phyloP scores from a whole-genome alignment of 352 stramenopile genomes.

The Pythium grandisporangium region DNA sequence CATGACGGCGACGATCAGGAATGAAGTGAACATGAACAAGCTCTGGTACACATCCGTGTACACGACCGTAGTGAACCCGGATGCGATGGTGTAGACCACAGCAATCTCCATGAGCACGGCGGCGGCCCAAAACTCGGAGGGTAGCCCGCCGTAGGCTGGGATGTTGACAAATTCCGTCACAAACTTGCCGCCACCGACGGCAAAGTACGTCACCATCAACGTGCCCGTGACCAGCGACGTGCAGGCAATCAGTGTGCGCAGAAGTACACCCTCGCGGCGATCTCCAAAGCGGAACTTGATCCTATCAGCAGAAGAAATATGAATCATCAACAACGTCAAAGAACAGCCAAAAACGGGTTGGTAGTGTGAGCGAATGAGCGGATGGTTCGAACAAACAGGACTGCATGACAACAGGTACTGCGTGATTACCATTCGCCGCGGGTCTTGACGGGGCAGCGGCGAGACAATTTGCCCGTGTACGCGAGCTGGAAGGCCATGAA shows the following conservation, averaged over 20 bases:
- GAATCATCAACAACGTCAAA: background rate
- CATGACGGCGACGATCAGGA: slow-evolving; percentile 49
- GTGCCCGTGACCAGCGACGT: slow-evolving; percentile 59
- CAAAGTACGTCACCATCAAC: slow-evolving; percentile 70
- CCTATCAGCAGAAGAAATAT: slow-evolving; percentile 18
- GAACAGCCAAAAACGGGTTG: too few relatives aligned
- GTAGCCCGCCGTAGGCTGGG: slow-evolving; percentile 39
- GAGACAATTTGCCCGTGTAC: slow-evolving; percentile 71
- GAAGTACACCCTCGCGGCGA: slow-evolving; percentile 32
- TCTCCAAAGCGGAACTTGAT: slow-evolving; percentile 76
- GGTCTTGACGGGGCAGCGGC: slow-evolving; percentile 67
- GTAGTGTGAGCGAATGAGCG: too few relatives aligned
- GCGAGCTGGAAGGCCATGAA: slow-evolving; percentile 75
- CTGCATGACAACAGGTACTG: too few relatives aligned
- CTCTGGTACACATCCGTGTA: slow-evolving; percentile 82
- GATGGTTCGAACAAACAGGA: too few relatives aligned
- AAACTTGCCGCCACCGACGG: slow-evolving; percentile 69
- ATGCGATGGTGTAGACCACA: slow-evolving; percentile 62
- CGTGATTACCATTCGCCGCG: slow-evolving; percentile 77
- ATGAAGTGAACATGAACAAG: slow-evolving; percentile 74
- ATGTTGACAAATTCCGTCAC: slow-evolving; percentile 66
- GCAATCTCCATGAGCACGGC: slow-evolving; percentile 53
- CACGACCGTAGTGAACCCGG: slow-evolving; percentile 65
- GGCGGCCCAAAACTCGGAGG: slow-evolving; percentile 66
- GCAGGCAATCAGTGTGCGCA: slow-evolving; percentile 59